These are phyloP conservation scores for Xylariaceae sp. DNA, from an alignment of 2,329 filamentous ascomycete species.

Conservation along the genomic window DNA sequence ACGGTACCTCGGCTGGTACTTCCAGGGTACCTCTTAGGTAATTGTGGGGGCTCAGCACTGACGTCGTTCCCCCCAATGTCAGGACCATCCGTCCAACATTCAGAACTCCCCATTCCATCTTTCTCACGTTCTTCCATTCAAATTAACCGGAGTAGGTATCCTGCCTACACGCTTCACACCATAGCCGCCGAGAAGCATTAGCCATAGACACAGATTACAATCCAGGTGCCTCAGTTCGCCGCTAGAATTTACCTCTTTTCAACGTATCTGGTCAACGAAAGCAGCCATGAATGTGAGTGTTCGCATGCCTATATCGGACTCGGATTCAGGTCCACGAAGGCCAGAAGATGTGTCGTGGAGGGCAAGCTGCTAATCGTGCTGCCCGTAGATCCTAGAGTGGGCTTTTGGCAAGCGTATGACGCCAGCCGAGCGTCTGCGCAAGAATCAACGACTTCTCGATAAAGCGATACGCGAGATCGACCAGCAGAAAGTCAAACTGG, in stretches of 20 bases:
- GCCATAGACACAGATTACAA: background rate
- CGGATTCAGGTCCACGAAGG: background rate
- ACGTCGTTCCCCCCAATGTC: background rate
- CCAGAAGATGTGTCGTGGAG: background rate
- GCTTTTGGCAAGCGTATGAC: slow-evolving; percentile 99
- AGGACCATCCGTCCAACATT: background rate
- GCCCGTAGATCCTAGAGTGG: slow-evolving; percentile 90
- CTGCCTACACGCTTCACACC: background rate
- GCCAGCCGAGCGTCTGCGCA: slow-evolving; percentile 82
- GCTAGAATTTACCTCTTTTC: background rate
- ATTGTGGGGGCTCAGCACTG: background rate
- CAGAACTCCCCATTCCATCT: background rate
- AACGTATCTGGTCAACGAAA: background rate
- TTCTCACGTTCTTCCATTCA: background rate
- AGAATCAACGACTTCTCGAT: slow-evolving; percentile 94
- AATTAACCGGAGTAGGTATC: background rate
- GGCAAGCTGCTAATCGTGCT: slow-evolving; percentile 4
- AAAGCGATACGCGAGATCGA: slow-evolving; percentile 96
- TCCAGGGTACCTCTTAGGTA: background rate
- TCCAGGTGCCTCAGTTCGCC: background rate
- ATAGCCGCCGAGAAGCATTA: background rate
- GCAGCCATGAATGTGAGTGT: slow-evolving; percentile 17
- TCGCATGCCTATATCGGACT: background rate
- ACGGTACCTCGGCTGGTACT: too few species aligned
- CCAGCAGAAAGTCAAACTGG: slow-evolving; percentile 87